Evolutionary conservation across 345 rosid species (phyloP).

Genomic region (Psidium guajava): DNA sequence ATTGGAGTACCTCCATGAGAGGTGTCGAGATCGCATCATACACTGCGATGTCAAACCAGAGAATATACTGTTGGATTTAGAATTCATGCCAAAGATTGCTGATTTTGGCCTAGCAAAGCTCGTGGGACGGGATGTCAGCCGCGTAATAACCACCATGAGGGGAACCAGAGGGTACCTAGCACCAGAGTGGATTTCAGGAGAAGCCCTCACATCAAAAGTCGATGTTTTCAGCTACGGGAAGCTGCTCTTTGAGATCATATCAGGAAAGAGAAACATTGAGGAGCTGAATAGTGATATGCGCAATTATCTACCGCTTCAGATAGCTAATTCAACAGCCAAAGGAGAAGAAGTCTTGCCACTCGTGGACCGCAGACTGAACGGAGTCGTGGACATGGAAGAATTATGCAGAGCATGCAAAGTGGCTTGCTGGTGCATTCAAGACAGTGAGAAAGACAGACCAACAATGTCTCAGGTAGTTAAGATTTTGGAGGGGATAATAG

Average conservation of each 20-base stretch:
- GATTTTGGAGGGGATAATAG: background rate
- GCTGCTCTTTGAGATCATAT: slow-evolving; percentile 13
- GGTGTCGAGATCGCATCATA: slow-evolving; percentile 5
- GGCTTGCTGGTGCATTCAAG: slow-evolving; percentile 5
- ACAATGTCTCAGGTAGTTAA: background rate
- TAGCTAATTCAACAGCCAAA: background rate
- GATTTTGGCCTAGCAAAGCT: slow-evolving; percentile 8
- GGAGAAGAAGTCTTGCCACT: background rate
- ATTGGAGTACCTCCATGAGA: slow-evolving; percentile 12
- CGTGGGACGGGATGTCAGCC: slow-evolving; percentile 1
- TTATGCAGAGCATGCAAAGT: background rate
- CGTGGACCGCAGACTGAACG: background rate
- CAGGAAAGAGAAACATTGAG: slow-evolving; percentile 10
- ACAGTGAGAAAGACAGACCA: slow-evolving; percentile 1
- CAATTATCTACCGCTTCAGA: background rate
- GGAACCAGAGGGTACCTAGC: slow-evolving; percentile 7
- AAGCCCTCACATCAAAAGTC: slow-evolving; percentile 6
- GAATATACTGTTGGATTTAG: slow-evolving; percentile 1
- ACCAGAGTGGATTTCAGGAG: slow-evolving; percentile 3
- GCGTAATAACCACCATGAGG: slow-evolving; percentile 5
- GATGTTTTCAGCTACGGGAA: slow-evolving; percentile 18
- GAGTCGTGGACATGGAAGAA: background rate
- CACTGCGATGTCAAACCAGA: slow-evolving; percentile 8
- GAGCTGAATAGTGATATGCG: background rate
- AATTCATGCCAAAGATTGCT: background rate